These are phyloP conservation scores for Xylaria sp. DNA, from an alignment of 2,329 filamentous ascomycete genomes.

Conservation along the genomic window DNA sequence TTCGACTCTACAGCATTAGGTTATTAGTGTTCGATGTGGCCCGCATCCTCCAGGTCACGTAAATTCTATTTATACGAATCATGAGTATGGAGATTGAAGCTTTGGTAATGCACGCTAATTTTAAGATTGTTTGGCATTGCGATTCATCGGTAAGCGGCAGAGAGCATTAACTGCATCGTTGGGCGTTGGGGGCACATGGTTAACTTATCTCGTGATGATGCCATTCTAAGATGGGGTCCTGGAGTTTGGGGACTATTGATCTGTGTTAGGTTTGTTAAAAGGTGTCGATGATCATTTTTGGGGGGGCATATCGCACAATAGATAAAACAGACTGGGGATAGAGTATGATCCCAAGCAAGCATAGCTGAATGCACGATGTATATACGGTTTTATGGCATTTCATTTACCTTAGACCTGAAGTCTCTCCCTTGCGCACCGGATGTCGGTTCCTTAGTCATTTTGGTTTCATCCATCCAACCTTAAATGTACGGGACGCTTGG, in stretches of 20 bases:
- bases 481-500: background rate
- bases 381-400: slow-evolving; percentile 7
- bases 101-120: background rate
- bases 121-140: slow-evolving; percentile 23
- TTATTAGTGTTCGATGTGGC: background rate
- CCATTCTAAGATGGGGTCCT: background rate
- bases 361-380: slow-evolving; percentile 15
- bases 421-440: background rate
- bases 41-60: background rate
- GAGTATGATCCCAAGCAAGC: background rate
- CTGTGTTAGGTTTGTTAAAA: background rate
- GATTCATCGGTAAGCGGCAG: background rate
- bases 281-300: slow-evolving; percentile 21
- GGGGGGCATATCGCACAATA: slow-evolving; percentile 22
- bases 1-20: slow-evolving; percentile 26
- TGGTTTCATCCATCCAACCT: slow-evolving; percentile 8
- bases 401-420: background rate
- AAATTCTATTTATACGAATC: slow-evolving; percentile 15
- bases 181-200: slow-evolving; percentile 30
- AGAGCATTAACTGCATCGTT: slow-evolving; percentile 26
- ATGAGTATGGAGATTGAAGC: slow-evolving; percentile 2
- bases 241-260: slow-evolving; percentile 11
- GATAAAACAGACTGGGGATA: slow-evolving; percentile 9
- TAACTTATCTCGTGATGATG: slow-evolving; percentile 7
- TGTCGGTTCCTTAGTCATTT: slow-evolving; percentile 7